Evolutionary conservation across 495 filamentous ascomycete genomes (phyloP).

Genomic region (Lophium mytilinum): DNA sequence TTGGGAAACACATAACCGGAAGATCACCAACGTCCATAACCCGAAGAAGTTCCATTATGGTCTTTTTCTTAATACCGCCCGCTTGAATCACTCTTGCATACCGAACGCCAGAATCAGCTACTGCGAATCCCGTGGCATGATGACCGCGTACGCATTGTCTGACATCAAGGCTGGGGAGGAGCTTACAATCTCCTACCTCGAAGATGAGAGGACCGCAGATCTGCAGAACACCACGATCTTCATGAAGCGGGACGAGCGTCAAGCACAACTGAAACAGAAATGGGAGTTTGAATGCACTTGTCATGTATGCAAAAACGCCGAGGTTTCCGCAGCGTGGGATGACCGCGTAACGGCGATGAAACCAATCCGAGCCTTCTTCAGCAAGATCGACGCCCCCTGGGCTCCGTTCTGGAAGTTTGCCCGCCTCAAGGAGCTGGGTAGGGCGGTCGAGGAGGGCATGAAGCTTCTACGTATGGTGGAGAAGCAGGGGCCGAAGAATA

Average conservation of each 20-base stretch:
- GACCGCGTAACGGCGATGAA: too few relatives aligned
- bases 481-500: neutral
- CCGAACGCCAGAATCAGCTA: constrained; percentile 22
- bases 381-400: too few relatives aligned
- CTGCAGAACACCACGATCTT: neutral
- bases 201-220: neutral
- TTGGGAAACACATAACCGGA: too few relatives aligned
- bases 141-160: constrained; percentile 17
- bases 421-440: neutral
- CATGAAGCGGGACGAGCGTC: neutral
- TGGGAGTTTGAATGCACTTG: constrained; percentile 9
- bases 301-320: neutral
- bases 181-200: constrained; percentile 20
- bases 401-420: too few relatives aligned
- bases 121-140: constrained; percentile 7
- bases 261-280: neutral
- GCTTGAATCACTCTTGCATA: constrained; percentile 29
- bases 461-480: neutral
- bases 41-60: neutral
- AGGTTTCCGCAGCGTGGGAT: neutral
- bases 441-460: neutral
- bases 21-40: too few relatives aligned
- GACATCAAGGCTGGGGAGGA: constrained; percentile 23
- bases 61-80: constrained; percentile 16
- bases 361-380: too few relatives aligned